These are phyloP conservation scores for Naganishia albida DNA, from an alignment of 1,284 basidiomycete species.

Conservation along the genomic window DNA sequence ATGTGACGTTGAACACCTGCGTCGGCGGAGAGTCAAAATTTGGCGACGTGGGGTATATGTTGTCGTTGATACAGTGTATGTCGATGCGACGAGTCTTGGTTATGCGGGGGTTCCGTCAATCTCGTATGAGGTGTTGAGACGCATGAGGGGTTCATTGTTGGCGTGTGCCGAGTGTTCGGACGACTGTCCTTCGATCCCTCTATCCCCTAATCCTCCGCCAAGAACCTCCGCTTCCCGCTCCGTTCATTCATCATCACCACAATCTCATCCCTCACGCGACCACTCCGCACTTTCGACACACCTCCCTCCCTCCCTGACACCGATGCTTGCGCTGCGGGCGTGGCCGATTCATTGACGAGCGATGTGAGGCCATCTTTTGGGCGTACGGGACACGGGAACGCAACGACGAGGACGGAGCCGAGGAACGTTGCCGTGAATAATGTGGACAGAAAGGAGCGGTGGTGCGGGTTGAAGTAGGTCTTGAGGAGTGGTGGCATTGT, in stretches of 20 bases:
- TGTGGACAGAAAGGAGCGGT: slow-evolving; percentile 52
- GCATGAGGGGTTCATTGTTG: not conserved
- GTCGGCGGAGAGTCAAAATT: not conserved
- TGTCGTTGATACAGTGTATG: slow-evolving; percentile 10
- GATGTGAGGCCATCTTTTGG: slow-evolving; percentile 34
- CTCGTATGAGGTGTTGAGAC: not conserved
- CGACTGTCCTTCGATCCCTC: not conserved
- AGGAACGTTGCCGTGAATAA: slow-evolving; percentile 54
- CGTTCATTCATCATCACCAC: slow-evolving; percentile 52
- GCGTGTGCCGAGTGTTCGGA: no score
- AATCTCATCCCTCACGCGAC: slow-evolving; percentile 40
- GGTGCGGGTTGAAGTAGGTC: slow-evolving; percentile 50
- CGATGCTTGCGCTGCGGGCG: not conserved
- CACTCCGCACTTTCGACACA: not conserved
- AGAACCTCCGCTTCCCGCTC: slow-evolving; percentile 47
- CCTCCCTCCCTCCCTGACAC: not conserved
- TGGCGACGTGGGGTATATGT: not conserved
- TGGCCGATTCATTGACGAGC: slow-evolving; percentile 34
- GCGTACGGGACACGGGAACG: slow-evolving; percentile 52
- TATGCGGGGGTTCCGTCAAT: not conserved
- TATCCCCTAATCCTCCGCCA: slow-evolving; percentile 42
- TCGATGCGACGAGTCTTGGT: not conserved
- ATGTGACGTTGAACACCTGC: no score
- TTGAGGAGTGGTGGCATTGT: slow-evolving; percentile 53
- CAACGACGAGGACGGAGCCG: slow-evolving; percentile 52